phyloP scores from a whole-genome alignment of 1,284 basidiomycete genomes.

The Trametes pubescens region DNA sequence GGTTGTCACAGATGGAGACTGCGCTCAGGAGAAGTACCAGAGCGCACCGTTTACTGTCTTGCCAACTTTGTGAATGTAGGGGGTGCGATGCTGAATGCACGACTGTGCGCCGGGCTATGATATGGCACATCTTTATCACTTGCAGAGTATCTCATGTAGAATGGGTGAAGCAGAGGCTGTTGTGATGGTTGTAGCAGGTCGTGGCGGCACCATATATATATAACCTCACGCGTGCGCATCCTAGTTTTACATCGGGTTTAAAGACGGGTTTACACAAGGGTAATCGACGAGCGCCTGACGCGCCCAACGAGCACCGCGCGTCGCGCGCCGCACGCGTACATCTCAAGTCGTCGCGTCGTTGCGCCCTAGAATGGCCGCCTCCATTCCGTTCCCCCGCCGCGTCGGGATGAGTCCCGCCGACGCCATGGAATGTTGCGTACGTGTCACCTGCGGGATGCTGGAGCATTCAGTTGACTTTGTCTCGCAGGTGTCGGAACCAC shows the following conservation, averaged over 20 bases:
- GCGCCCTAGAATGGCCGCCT: too few species aligned
- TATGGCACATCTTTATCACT: constrained; percentile 63
- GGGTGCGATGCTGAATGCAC: too few species aligned
- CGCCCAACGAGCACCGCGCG: too few species aligned
- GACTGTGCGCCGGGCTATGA: too few species aligned
- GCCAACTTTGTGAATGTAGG: too few species aligned
- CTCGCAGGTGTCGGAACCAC: not conserved
- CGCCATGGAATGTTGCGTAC: not conserved
- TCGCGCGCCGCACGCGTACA: too few species aligned
- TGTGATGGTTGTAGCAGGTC: not conserved
- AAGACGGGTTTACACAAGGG: too few species aligned
- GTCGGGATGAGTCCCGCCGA: constrained; percentile 2
- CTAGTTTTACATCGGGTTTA: too few species aligned
- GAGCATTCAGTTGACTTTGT: not conserved
- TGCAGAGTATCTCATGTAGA: constrained; percentile 52
- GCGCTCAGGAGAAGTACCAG: not conserved
- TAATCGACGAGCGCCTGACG: too few species aligned
- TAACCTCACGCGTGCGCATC: too few species aligned
- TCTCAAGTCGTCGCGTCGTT: too few species aligned
- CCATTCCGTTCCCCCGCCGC: not conserved
- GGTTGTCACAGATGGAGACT: not conserved
- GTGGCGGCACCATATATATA: too few species aligned
- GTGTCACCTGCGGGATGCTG: constrained; percentile 1
- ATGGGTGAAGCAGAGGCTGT: not conserved
- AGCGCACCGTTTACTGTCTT: not conserved